Evolutionary conservation across 2,329 filamentous ascomycete species (phyloP), one percentile per base, ranked within the genome.

Genomic region (Emmonsiellopsis sp.): DNA sequence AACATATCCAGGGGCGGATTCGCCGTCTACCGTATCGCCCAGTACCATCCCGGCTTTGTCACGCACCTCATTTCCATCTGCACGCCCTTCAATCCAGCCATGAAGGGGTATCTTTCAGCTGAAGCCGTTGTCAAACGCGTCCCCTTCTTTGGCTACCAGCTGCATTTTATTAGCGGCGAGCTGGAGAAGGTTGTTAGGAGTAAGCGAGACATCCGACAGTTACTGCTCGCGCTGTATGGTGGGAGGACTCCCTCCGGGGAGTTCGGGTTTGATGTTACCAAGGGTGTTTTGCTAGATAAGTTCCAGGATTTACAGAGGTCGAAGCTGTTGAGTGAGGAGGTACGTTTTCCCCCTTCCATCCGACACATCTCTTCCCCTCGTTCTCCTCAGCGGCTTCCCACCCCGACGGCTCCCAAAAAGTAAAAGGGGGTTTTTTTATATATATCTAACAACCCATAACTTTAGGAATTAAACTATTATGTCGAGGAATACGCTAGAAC

Each of bases 111-210:
- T 63, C 57, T 79, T 13, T 73, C 82, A 1, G 72, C 85, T 2
- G 79, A 85, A 62, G 70, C 79, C n/a, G 57, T 87, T 32, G 80
- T 86, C 44, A 74, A 74, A 59, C 63, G 67, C 17, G 61, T 87
- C 42, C 83, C 84, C 43, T 86, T 87, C 63, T 92, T 94, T 65
- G 77, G 72, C 11, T 98, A 98, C 70, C 92, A 96, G 75, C 67
- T 93, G 45, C 88, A 95, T 59, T 80, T 96, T 50, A 79, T 77
- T 1, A 83, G 84, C 17, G 81, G 82, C 0, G 82, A 86, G 13
- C 72, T 89, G 7, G 82, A 92, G 63, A 69, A 71, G 50, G 67
- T 67, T 11, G 72, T 84, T 47, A 75, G 77, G 27, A 80, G 80
- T 34, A 76, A 79, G 62, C 78, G 80, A 48, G 78, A 81, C 53